A percentile compares a stretch with the other conserved stretches of the same genome.
These are phyloP conservation scores for Chromera velia DNA, from an alignment of 73 alveolate genomes.

Conservation along the genomic window DNA sequence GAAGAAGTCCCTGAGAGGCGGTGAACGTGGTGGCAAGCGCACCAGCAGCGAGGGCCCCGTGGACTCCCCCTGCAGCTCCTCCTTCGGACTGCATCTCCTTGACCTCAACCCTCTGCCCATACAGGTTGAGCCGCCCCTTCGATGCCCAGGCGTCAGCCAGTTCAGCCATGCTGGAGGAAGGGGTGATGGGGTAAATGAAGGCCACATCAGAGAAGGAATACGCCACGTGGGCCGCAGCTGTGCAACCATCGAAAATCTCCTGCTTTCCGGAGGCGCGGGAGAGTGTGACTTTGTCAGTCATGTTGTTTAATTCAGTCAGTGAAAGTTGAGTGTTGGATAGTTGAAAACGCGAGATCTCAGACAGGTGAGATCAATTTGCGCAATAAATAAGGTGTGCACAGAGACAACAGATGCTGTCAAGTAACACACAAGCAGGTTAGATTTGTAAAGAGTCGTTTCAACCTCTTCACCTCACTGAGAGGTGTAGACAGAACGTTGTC, in stretches of 20 bases:
- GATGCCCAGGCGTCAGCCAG: slow-evolving; percentile 47
- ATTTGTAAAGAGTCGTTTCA: no score
- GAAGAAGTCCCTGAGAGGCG: slow-evolving; percentile 36
- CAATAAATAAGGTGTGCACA: no score
- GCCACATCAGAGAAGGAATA: slow-evolving; percentile 49
- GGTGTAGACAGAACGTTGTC: no score
- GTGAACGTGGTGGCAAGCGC: slow-evolving; percentile 41
- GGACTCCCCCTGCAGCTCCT: slow-evolving; percentile 43
- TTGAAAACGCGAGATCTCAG: no score
- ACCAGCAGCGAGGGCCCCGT: slow-evolving; percentile 31
- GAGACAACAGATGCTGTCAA: no score
- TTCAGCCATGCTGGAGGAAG: slow-evolving; percentile 46
- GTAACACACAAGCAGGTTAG: no score
- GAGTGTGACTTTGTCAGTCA: no score
- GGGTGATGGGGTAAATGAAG: slow-evolving; percentile 51
- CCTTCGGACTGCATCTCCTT: slow-evolving; percentile 44
- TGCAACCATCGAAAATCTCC: not conserved
- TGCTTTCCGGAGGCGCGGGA: no score
- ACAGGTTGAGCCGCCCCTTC: slow-evolving; percentile 28
- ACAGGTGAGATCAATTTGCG: no score
- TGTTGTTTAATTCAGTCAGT: no score
- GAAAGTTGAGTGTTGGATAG: no score
- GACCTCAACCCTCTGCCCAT: slow-evolving; percentile 33
- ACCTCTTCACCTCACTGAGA: no score
- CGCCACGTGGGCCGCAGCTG: slow-evolving; percentile 50